Conservation (phyloP, 148 eudicot species). For the Nepenthes mirabilis region DNA sequence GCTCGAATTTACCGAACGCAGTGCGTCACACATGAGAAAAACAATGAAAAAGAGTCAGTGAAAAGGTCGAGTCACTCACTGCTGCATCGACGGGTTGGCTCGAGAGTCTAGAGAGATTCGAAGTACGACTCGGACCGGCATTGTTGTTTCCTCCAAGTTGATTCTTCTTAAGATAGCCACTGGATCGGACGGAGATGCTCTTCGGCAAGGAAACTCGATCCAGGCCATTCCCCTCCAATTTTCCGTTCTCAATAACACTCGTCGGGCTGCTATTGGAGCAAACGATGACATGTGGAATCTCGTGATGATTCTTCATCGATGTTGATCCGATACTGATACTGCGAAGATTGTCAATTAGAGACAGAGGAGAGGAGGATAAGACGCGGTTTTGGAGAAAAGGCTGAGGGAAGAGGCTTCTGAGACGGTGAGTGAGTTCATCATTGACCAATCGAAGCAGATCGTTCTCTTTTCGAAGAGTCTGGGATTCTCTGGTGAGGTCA, state of each 20-base stretch:
- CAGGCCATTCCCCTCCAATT: constrained; percentile 7
- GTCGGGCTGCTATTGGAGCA: constrained; percentile 24
- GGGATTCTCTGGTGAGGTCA: constrained; percentile 37
- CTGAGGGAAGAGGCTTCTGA: constrained; percentile 19
- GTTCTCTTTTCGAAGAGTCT: constrained; percentile 45
- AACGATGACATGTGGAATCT: background rate
- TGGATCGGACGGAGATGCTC: constrained; percentile 58
- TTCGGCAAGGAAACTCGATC: constrained; percentile 28
- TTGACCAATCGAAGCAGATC: constrained; percentile 40
- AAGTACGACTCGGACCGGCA: constrained; percentile 6
- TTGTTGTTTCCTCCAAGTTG: constrained; percentile 3
- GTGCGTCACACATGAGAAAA: no score
- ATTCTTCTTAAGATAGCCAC: constrained; percentile 29
- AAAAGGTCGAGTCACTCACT: background rate
- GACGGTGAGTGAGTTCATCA: constrained; percentile 35
- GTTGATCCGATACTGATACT: background rate
- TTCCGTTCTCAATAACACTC: constrained; percentile 20
- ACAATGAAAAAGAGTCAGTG: background rate
- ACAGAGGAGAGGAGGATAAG: constrained; percentile 11
- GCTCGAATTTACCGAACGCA: no score
- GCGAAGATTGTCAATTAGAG: background rate
- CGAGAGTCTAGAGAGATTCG: constrained; percentile 2
- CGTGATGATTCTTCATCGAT: background rate
- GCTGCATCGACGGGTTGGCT: constrained; percentile 1
- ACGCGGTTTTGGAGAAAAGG: constrained; percentile 12